Evolutionary conservation across 352 stramenopile genomes (phyloP).

Genomic region (Phytopythium aichiense): DNA sequence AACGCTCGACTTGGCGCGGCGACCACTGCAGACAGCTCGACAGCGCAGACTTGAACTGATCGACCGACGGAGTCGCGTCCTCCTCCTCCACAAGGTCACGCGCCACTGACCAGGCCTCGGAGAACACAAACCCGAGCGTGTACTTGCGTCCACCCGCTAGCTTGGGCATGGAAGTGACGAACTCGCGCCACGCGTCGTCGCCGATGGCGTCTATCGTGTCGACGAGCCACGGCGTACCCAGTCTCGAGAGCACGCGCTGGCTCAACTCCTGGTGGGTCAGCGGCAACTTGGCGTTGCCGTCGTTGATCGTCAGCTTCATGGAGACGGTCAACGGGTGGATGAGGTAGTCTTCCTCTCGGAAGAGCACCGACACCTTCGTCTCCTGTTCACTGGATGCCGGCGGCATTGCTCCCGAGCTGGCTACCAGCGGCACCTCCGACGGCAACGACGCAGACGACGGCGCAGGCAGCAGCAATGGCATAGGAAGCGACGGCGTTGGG

Average conservation of each 20-base stretch:
- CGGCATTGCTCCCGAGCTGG: slow-evolving; percentile 6
- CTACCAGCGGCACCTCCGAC: slow-evolving; percentile 2
- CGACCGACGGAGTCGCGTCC: slow-evolving; percentile 62
- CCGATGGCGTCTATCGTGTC: slow-evolving; percentile 73
- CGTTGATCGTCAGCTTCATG: slow-evolving; percentile 80
- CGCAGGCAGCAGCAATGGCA: background rate
- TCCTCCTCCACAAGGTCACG: slow-evolving; percentile 73
- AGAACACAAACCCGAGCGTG: slow-evolving; percentile 83
- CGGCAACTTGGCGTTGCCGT: slow-evolving; percentile 70
- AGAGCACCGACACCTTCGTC: slow-evolving; percentile 22
- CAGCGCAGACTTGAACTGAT: slow-evolving; percentile 70
- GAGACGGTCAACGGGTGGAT: slow-evolving; percentile 71
- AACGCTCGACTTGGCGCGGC: slow-evolving; percentile 44
- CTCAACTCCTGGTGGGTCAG: slow-evolving; percentile 78
- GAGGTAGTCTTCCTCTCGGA: slow-evolving; percentile 55
- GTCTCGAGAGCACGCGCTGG: slow-evolving; percentile 56
- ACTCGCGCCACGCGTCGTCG: slow-evolving; percentile 62
- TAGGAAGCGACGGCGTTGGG: background rate
- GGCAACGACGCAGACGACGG: background rate
- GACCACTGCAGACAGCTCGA: slow-evolving; percentile 80
- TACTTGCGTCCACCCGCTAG: slow-evolving; percentile 71
- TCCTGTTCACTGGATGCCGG: slow-evolving; percentile 8
- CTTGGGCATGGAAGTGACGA: slow-evolving; percentile 66
- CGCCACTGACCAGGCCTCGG: slow-evolving; percentile 76
- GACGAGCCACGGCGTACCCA: slow-evolving; percentile 77